Evolutionary conservation across 2,329 filamentous ascomycete genomes (phyloP).

Genomic region (Polychaeton citri): DNA sequence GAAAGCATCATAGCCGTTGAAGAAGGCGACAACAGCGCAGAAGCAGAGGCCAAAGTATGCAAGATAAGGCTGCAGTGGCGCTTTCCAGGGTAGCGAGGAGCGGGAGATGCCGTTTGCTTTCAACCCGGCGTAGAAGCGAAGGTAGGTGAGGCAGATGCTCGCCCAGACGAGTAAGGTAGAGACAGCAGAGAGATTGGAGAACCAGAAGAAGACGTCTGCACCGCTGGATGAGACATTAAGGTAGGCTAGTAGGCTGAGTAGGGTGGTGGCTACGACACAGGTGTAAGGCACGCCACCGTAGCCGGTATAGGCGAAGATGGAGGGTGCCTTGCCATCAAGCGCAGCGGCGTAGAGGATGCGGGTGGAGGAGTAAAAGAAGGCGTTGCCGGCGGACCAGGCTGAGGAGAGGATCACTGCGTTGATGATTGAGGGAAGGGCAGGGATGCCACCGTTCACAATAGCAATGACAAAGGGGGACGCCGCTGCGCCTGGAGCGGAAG

Average conservation of each 20-base stretch:
- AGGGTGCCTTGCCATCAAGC: conserved; percentile 51
- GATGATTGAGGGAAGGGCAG: conserved; percentile 48
- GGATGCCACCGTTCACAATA: conserved; percentile 47
- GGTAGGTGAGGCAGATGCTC: conserved; percentile 31
- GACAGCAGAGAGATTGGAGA: conserved; percentile 27
- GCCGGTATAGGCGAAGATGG: conserved; percentile 28
- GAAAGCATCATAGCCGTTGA: conserved; percentile 45
- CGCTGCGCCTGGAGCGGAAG: conserved; percentile 20
- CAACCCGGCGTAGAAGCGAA: conserved; percentile 41
- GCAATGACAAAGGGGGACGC: conserved; percentile 46
- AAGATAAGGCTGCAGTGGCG: conserved; percentile 38
- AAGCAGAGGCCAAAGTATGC: conserved; percentile 37
- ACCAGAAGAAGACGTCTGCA: conserved; percentile 9
- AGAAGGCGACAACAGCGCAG: conserved; percentile 37
- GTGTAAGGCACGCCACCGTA: conserved; percentile 41
- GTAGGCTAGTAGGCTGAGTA: conserved; percentile 23
- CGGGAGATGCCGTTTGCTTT: conserved; percentile 31
- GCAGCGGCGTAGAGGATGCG: conserved; percentile 43
- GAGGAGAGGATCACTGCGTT: conserved; percentile 56
- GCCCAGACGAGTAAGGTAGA: conserved; percentile 26
- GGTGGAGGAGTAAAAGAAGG: conserved; percentile 39
- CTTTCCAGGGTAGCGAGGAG: conserved; percentile 37
- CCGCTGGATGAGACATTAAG: conserved; percentile 24
- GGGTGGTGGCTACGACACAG: conserved; percentile 29
- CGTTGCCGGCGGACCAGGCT: conserved; percentile 45